Percentiles rank a stretch among this genome's conserved stretches.
Conservation (phyloP, 2,329 filamentous ascomycete genomes). For the Didymella pomorum region DNA sequence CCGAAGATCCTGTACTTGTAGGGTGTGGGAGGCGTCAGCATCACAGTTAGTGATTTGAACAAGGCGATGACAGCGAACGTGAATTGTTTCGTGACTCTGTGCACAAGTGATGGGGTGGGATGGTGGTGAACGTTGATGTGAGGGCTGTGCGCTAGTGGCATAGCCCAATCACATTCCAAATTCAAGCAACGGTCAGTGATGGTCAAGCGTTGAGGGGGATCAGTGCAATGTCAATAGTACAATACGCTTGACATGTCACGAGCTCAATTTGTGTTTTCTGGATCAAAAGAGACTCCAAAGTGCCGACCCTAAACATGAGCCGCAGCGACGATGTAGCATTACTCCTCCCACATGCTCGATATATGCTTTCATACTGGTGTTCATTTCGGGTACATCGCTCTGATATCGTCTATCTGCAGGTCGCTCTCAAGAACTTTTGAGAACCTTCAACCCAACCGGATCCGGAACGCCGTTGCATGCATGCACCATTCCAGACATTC, state of each 20-base stretch:
- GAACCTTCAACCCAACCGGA: conserved; percentile 27
- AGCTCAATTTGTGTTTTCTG: background rate
- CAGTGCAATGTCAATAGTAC: background rate
- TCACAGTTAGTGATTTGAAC: background rate
- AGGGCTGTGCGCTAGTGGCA: conserved; percentile 11
- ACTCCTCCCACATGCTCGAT: no score
- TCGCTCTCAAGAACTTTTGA: conserved; percentile 34
- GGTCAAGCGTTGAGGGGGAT: background rate
- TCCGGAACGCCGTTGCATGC: conserved; percentile 51
- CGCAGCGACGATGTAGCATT: no score
- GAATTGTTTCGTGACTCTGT: background rate
- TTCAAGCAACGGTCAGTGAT: background rate
- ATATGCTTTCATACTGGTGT: conserved; percentile 8
- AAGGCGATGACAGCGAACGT: background rate
- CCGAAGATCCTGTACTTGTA: background rate
- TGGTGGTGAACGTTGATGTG: background rate
- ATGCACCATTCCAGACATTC: conserved; percentile 40
- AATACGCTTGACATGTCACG: background rate
- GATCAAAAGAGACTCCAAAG: background rate
- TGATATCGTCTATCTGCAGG: conserved; percentile 25
- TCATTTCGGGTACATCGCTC: conserved; percentile 21
- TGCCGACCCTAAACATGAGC: no score
- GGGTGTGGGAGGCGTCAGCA: background rate
- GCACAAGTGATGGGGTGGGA: background rate
- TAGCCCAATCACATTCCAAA: conserved; percentile 1